These are phyloP conservation scores for Botrytis aclada DNA, from an alignment of 2,329 filamentous ascomycete genomes.

Conservation along the genomic window DNA sequence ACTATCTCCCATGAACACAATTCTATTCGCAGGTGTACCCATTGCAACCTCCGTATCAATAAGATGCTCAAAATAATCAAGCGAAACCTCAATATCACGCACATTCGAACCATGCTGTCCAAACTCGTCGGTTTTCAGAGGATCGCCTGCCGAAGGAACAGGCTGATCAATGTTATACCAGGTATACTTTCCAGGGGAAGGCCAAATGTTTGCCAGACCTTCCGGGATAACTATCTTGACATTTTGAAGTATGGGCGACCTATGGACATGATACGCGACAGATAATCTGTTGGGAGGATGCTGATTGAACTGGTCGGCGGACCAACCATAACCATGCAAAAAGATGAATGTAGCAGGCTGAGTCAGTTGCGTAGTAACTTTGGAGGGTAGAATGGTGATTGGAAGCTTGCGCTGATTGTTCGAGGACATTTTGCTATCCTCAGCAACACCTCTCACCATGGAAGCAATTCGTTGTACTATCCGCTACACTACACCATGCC, in stretches of 20 bases:
- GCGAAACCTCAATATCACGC: constrained; percentile 21
- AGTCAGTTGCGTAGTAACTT: not conserved
- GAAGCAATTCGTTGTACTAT: not conserved
- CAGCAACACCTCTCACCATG: not conserved
- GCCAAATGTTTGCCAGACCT: constrained; percentile 18
- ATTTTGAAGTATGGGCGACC: constrained; percentile 21
- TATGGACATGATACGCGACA: constrained; percentile 22
- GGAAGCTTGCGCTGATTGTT: constrained; percentile 1
- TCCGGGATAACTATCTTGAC: constrained; percentile 23
- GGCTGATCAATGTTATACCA: constrained; percentile 24
- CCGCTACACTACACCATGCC: not conserved
- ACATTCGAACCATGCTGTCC: constrained; percentile 12
- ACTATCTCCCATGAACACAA: constrained; percentile 24
- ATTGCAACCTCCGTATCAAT: constrained; percentile 19
- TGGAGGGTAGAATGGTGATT: constrained; percentile 20
- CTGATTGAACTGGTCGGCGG: constrained; percentile 17
- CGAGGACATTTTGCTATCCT: constrained; percentile 4
- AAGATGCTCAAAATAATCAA: constrained; percentile 21
- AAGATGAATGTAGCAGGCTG: constrained; percentile 23
- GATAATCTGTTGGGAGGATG: constrained; percentile 17
- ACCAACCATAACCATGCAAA: constrained; percentile 22
- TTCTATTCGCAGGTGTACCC: constrained; percentile 15
- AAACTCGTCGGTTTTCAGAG: constrained; percentile 9
- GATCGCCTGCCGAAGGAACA: constrained; percentile 15
- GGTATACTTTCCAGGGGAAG: constrained; percentile 5